Evolutionary conservation across 805 yeast genomes (phyloP).

Genomic region (Suhomyces emberorum): DNA sequence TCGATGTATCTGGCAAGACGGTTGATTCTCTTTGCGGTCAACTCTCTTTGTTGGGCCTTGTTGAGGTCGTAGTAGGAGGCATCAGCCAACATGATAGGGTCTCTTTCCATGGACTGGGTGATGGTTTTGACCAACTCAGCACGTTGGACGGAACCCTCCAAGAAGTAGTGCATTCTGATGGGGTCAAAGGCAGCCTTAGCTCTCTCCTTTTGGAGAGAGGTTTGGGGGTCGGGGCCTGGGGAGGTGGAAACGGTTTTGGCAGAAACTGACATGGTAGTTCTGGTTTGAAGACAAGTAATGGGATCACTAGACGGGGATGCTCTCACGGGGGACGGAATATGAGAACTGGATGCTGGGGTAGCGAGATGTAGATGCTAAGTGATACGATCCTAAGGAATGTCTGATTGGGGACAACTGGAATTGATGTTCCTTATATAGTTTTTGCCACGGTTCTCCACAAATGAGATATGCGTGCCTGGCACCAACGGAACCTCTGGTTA

Average conservation of each 20-base stretch:
- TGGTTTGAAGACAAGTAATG: no score
- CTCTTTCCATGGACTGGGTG: constrained; percentile 36
- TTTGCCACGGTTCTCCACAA: neutral
- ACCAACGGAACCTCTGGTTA: no score
- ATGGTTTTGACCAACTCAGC: constrained; percentile 26
- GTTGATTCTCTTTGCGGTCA: constrained; percentile 32
- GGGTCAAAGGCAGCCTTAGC: constrained; percentile 31
- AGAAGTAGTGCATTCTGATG: constrained; percentile 36
- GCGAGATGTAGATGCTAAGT: no score
- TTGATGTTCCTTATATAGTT: neutral
- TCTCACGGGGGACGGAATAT: no score
- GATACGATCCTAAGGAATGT: no score
- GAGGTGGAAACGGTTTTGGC: constrained; percentile 3
- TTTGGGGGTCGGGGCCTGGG: constrained; percentile 17
- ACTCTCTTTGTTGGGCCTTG: constrained; percentile 28
- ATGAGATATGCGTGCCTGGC: no score
- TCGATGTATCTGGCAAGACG: constrained; percentile 37
- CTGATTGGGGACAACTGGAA: neutral
- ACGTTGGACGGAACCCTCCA: constrained; percentile 39
- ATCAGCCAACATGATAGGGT: constrained; percentile 31
- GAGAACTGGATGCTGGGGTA: no score
- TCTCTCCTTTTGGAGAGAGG: constrained; percentile 28
- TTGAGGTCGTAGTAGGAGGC: constrained; percentile 32
- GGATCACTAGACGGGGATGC: no score
- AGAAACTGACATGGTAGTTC: constrained; percentile 1